Evolutionary conservation across 2,329 filamentous ascomycete species (phyloP), one percentile per base, ranked within the genome.

Genomic region (Diaporthe sp.): DNA sequence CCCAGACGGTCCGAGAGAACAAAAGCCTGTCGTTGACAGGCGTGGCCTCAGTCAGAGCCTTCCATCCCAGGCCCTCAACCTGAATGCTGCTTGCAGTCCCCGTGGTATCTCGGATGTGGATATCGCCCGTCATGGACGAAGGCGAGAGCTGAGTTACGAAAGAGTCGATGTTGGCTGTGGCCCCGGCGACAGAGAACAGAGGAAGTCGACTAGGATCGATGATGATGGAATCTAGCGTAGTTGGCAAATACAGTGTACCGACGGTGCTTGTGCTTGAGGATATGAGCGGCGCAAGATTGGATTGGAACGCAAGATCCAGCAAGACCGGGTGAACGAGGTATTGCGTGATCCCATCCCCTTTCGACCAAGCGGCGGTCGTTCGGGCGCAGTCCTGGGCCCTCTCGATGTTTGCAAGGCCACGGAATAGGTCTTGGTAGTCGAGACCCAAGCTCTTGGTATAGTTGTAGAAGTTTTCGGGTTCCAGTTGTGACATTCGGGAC

Each of bases 391-490:
- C 50, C 25, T 53, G 50, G 25, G 25, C 50, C 50, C 47, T 55
- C 27, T 47, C n/a, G 2, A 72, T 58, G 8, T 37, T n/a, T 3
- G 22, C 8, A 9, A 76, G 56, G 25, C 69, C 56, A 17, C 55
- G 59, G 35, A 76, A 75, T 8, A 35, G 55, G 13, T 65, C 72
- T 17, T 39, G 65, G 55, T 73, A 76, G 19, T 50, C 50, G 53
- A 55, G 73, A 25, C 75, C 75, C 4, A 76, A 32, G 15, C 47
- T 50, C 2, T 19, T 47, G 37, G 75, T 15, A 4, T 65, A 25
- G 22, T n/a, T 42, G 51, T 76, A 76, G 42, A 76, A 75, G 10
- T 56, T 39, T 35, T 76, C 65, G 0, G 66, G 22, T 4, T 73
- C 56, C 12, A 73, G 22, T 12, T 27, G 50, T 15, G 56, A 44